phyloP scores from a whole-genome alignment of 371 early-diverging fungal genomes.

The Batrachochytrium dendrobatidis region DNA sequence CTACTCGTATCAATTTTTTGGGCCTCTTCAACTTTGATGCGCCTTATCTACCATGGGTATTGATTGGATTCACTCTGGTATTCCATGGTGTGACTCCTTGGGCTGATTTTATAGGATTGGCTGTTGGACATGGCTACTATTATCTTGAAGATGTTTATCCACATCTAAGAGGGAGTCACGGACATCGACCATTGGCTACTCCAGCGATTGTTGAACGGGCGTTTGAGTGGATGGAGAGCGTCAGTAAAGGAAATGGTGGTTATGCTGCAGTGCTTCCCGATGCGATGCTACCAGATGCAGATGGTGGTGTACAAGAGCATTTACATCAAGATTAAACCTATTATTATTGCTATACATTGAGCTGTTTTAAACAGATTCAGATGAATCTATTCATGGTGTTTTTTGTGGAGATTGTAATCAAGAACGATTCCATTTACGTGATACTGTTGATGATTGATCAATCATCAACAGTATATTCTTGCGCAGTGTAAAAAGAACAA shows the following conservation, averaged over 20 bases:
- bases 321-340: no score
- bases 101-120: constrained; percentile 76
- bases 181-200: constrained; percentile 6
- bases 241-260: neutral
- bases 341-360: no score
- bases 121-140: constrained; percentile 88
- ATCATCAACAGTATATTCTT: no score
- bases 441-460: no score
- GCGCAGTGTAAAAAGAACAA: no score
- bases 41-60: constrained; percentile 86
- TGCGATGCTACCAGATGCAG: no score
- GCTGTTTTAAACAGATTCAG: no score
- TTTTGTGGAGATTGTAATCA: no score
- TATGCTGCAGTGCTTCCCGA: neutral
- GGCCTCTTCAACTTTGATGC: constrained; percentile 87
- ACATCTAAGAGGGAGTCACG: constrained; percentile 30
- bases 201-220: constrained; percentile 7
- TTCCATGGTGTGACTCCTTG: constrained; percentile 69
- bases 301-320: no score
- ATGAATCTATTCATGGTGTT: no score
- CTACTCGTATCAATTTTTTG: constrained; percentile 74
- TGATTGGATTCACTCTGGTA: constrained; percentile 72
- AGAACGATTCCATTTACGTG: no score
- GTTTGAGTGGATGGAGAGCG: neutral
- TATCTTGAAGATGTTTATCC: constrained; percentile 95